Evolutionary conservation across 441 rosid genomes (phyloP).

Genomic region (Croton setiger): DNA sequence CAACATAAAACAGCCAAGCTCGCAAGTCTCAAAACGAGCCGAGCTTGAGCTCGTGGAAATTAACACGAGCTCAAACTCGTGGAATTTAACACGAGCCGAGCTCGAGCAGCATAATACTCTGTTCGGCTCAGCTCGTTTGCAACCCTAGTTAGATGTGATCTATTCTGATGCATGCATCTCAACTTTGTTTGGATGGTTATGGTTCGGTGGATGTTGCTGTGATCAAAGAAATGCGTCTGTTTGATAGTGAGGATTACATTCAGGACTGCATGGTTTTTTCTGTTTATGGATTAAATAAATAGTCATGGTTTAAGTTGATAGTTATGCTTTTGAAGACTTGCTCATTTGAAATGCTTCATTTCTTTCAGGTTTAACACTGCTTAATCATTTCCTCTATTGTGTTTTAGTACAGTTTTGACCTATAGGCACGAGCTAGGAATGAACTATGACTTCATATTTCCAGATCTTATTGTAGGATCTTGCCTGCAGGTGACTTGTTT

Average conservation of each 20-base stretch:
- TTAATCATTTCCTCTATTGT: slow-evolving; percentile 15
- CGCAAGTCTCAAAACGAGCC: no score
- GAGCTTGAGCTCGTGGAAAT: no score
- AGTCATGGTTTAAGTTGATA: not conserved
- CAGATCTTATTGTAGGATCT: slow-evolving; percentile 90
- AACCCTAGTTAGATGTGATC: slow-evolving; percentile 4
- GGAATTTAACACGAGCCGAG: no score
- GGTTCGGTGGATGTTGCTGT: not conserved
- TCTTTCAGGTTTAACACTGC: not conserved
- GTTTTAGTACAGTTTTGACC: slow-evolving; percentile 65
- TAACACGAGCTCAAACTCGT: no score
- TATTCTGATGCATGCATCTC: not conserved
- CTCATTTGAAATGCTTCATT: not conserved
- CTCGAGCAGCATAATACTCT: no score
- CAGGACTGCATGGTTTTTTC: not conserved
- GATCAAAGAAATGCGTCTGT: not conserved
- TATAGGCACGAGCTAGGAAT: slow-evolving; percentile 94
- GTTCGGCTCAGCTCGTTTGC: no score
- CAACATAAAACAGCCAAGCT: no score
- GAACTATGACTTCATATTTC: slow-evolving; percentile 78
- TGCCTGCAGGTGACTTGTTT: slow-evolving; percentile 76
- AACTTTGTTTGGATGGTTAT: not conserved
- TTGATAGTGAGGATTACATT: not conserved
- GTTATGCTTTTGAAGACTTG: not conserved
- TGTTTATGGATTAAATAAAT: not conserved